phyloP scores from a whole-genome alignment of 2,329 filamentous ascomycete genomes.

The Fusarium papillatum region DNA sequence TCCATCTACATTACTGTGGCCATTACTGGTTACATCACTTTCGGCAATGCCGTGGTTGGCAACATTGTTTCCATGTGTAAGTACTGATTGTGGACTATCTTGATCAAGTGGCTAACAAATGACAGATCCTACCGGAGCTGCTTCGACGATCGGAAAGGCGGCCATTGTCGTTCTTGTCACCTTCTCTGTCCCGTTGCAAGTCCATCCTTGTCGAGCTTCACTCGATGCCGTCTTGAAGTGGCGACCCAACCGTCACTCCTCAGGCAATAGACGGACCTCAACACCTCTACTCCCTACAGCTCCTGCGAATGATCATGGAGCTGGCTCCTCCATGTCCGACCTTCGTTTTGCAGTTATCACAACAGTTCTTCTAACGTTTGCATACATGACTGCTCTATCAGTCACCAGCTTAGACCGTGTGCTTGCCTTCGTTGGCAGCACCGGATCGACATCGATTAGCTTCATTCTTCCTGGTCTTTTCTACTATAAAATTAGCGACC shows the following conservation, averaged over 20 bases:
- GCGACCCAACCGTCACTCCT: conserved; percentile 73
- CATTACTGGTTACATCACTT: conserved; percentile 95
- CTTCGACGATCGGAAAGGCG: conserved; percentile 92
- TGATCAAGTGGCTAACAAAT: conserved; percentile 33
- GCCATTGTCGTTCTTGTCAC: conserved; percentile 97
- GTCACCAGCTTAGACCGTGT: conserved; percentile 92
- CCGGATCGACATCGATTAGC: conserved; percentile 94
- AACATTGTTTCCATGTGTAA: conserved; percentile 96
- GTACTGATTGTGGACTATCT: conserved; percentile 45
- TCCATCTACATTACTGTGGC: conserved; percentile 91
- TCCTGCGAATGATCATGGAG: conserved; percentile 62
- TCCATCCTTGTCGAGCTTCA: conserved; percentile 96
- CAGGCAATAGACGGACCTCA: conserved; percentile 52
- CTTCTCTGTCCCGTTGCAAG: conserved; percentile 95
- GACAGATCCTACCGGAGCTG: conserved; percentile 63
- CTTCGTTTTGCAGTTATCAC: conserved; percentile 91
- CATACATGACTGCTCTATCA: conserved; percentile 91
- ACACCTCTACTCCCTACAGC: conserved; percentile 57
- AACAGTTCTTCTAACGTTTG: conserved; percentile 85
- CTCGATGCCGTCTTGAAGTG: conserved; percentile 95
- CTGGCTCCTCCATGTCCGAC: conserved; percentile 80
- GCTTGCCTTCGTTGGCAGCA: conserved; percentile 94
- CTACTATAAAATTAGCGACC: conserved; percentile 98
- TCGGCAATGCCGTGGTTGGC: conserved; percentile 88
- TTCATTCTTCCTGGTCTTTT: conserved; percentile 97